These are phyloP conservation scores for Suhomyces yuchorum DNA, from an alignment of 1,139 yeast species.

Conservation along the genomic window DNA sequence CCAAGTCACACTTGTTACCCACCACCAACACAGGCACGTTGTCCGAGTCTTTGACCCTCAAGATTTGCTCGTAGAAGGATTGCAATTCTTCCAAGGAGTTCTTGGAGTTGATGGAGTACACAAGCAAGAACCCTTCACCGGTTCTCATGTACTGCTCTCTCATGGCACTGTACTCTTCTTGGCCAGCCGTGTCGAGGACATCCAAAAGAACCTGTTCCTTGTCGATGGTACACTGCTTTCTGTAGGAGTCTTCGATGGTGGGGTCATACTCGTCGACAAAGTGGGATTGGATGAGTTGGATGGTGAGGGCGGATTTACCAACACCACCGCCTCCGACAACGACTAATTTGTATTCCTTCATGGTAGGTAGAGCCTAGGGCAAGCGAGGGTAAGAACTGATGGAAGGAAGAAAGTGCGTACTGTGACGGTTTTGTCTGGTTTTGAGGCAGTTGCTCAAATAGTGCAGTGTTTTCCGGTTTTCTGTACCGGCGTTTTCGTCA, in stretches of 20 bases:
- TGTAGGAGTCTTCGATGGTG: constrained; percentile 82
- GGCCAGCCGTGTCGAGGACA: constrained; percentile 96
- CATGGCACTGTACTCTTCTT: constrained; percentile 96
- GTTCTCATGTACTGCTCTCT: constrained; percentile 93
- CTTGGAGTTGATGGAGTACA: constrained; percentile 79
- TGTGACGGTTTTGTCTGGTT: constrained; percentile 1
- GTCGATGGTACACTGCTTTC: constrained; percentile 58
- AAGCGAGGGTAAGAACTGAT: constrained; percentile 6
- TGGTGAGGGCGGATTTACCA: constrained; percentile 94
- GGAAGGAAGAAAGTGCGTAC: constrained; percentile 4
- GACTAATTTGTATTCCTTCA: constrained; percentile 80
- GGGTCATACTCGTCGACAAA: constrained; percentile 97
- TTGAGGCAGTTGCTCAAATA: constrained; percentile 1
- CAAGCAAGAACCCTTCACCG: constrained; percentile 87
- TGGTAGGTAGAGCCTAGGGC: constrained; percentile 9
- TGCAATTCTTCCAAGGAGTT: constrained; percentile 78
- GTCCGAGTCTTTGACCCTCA: constrained; percentile 79
- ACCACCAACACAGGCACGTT: constrained; percentile 73
- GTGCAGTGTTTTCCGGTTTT: not conserved
- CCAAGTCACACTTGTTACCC: constrained; percentile 79
- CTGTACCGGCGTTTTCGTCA: constrained; percentile 6
- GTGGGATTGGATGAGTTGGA: constrained; percentile 85
- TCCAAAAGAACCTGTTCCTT: constrained; percentile 57
- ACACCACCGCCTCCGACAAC: constrained; percentile 99
- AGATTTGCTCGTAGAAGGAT: constrained; percentile 79